Base-by-base conservation (phyloP, 2,329 filamentous ascomycete species). In the Ophiobolus disseminans region DNA sequence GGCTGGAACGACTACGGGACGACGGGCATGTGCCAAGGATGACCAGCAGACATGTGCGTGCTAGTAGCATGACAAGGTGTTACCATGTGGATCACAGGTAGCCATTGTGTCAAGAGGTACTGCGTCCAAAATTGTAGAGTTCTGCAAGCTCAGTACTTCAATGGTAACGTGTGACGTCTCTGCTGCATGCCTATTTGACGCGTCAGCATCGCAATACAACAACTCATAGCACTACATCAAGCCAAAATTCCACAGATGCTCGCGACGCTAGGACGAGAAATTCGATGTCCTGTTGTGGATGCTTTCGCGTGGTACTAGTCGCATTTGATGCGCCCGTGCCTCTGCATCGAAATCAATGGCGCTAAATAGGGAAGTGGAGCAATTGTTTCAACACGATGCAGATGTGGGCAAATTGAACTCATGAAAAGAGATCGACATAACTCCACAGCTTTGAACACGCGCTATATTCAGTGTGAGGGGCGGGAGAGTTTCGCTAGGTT, bases 361-460 rank as follows among this genome's bases (percentile, higher is more conserved):
- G 53, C 60, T 57, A 63, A 63, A 60, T 47, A 53, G 56, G 58
- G 58, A 8, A 38, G 47, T 39, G 49, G 54, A 51, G 52, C 40
- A 48, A 23, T 42, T 51, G 50, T 56, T 60, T 60, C 56, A 44
- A 50, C 41, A 17, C 30, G 20, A 40, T 31, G 44, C 48, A 26
- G 48, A 53, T n/a, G 31, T 52, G 53, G 42, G 47, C 32, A 46
- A 49, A 40, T 30, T 40, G 36, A 50, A 40, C 46, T 53, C 32
- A 42, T 48, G 50, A 62, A 54, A 45, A 23, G 23, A 42, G 54
- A 62, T 55, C 40, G 49, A 20, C 45, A 34, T 36, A 40, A 38
- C 39, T 28, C 52, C 44, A 39, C 37, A 40, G 40, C 38, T 41
- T 48, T 40, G 35, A 21, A 14, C 40, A 46, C 30, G 40, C 43